Evolutionary conservation across 371 early-diverging fungal species (phyloP), one percentile per base, ranked within the genome.

Genomic region (Rhizopus stolonifer): DNA sequence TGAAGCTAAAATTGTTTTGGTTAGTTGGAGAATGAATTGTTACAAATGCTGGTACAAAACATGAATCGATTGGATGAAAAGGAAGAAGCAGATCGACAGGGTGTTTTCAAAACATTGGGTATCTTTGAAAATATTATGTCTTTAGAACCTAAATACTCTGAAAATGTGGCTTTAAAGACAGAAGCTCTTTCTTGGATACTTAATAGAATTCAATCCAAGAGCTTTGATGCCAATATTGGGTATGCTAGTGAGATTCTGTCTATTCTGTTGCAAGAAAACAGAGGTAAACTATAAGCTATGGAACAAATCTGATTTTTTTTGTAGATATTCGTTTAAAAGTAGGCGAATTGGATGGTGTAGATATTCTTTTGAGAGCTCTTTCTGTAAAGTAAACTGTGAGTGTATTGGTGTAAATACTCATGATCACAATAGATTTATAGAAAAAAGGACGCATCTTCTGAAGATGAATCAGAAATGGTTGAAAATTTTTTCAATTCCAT

Each of bases 401-500:
- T 23, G 0, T 9, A 4, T n/a, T 13, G 15, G 3, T 46, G n/a
- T 21, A 21, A n/a, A 14, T 10, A n/a, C 15, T 17, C 2, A 21
- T 31, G 7, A 11, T 23, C 24, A 15, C 3, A 21, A 22, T 38
- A 83, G 58, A 58, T 62, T 0, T 92, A 87, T 62, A 83, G 80
- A 60, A 79, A 83, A 39, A 81, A 80, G 56, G 93, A 95, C 58
- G 95, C 97, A 3, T 67, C 68, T 21, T 89, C 90, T 42, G 83
- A 82, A 8, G 94, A 92, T 60, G 95, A 93, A 60, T 72, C 81
- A 36, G 97, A 97, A 58, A 78, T 90, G 74, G 74, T 97, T 69
- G 96, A 94, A 58, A 95, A 94, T 59, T 74, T 90, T 22, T 92
- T 96, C 61, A 89, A 92, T 64, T 71, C 84, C 0, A 49, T 96